A percentile compares a stretch with the other conserved stretches of the same genome.
Evolutionary conservation across 805 yeast genomes (phyloP).

Genomic region (Starmera quercuum): DNA sequence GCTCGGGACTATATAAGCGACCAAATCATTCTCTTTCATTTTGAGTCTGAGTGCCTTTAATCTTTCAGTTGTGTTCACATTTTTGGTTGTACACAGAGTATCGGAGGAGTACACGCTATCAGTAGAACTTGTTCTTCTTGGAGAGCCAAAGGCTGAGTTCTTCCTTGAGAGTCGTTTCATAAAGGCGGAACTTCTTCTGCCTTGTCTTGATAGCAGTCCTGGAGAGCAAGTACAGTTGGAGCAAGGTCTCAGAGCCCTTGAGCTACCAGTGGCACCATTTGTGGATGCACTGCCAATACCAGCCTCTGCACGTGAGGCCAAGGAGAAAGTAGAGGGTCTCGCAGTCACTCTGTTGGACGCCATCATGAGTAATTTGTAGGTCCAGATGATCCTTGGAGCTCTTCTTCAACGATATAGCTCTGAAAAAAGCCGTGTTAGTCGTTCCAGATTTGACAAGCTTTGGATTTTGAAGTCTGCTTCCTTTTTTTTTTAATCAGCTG

Average conservation of each 20-base stretch:
- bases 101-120: conserved; percentile 32
- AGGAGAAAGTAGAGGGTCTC: conserved; percentile 36
- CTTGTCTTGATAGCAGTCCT: conserved; percentile 63
- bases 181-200: conserved; percentile 48
- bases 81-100: conserved; percentile 28
- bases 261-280: conserved; percentile 2
- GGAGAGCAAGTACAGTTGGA: conserved; percentile 80
- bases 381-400: too few relatives aligned
- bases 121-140: conserved; percentile 20
- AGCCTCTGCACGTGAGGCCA: conserved; percentile 24
- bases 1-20: conserved; percentile 72
- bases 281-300: conserved; percentile 8
- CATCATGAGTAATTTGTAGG: too few relatives aligned
- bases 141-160: conserved; percentile 14
- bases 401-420: too few relatives aligned
- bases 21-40: conserved; percentile 58
- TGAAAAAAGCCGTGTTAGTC: too few relatives aligned
- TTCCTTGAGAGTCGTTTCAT: conserved; percentile 33
- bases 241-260: conserved; percentile 42
- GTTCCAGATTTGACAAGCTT: too few relatives aligned
- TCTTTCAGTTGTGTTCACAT: conserved; percentile 52
- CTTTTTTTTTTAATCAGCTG: too few relatives aligned
- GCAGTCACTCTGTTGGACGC: conserved; percentile 23
- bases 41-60: conserved; percentile 50
- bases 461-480: too few relatives aligned